phyloP scores from a whole-genome alignment of 495 filamentous ascomycete species.

The Letharia columbiana region DNA sequence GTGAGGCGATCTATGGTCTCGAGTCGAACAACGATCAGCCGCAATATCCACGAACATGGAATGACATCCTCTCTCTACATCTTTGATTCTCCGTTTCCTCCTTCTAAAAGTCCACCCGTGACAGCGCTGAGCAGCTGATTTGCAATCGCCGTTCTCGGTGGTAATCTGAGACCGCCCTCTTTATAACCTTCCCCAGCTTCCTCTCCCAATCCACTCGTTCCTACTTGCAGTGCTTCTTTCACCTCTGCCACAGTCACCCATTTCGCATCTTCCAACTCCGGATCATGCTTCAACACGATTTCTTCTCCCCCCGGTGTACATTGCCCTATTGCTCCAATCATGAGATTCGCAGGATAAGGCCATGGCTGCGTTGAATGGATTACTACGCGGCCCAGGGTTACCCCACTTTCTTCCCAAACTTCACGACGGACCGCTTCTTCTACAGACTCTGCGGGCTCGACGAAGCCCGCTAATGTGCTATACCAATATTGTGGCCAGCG shows the following conservation, averaged over 20 bases:
- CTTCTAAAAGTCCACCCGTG: constrained; percentile 37
- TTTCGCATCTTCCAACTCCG: constrained; percentile 79
- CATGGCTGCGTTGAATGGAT: constrained; percentile 91
- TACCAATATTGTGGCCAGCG: constrained; percentile 82
- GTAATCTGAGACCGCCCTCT: constrained; percentile 61
- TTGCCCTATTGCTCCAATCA: constrained; percentile 91
- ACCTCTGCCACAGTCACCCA: constrained; percentile 73
- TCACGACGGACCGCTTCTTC: constrained; percentile 93
- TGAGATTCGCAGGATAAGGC: constrained; percentile 82
- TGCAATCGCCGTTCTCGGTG: constrained; percentile 70
- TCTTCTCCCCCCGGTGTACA: constrained; percentile 69
- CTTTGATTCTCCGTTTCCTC: constrained; percentile 18
- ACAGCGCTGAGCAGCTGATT: constrained; percentile 60
- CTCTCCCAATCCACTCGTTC: constrained; percentile 59
- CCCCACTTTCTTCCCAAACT: constrained; percentile 92
- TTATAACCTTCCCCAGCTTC: constrained; percentile 55
- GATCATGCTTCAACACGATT: constrained; percentile 77
- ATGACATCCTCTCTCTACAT: constrained; percentile 10
- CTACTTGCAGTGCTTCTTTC: constrained; percentile 42
- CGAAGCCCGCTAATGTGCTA: constrained; percentile 84
- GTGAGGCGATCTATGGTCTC: background rate
- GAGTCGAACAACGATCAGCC: background rate
- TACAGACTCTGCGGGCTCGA: constrained; percentile 88
- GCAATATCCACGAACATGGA: background rate
- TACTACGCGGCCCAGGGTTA: constrained; percentile 74